Conservation (phyloP, 2,329 filamentous ascomycete genomes). For the Diaporthe helianthi region DNA sequence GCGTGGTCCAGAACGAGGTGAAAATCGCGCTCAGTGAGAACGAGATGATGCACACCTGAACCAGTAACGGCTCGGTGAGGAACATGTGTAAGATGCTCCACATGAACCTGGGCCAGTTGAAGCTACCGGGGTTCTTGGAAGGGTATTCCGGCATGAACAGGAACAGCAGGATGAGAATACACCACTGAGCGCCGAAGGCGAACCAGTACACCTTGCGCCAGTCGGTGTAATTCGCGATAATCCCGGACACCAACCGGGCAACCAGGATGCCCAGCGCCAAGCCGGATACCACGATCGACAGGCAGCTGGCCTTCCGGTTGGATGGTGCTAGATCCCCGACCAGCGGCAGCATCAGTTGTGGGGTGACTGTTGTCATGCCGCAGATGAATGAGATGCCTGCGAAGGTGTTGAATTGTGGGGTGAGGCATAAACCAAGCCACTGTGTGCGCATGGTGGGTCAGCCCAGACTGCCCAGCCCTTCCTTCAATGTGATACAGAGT, state of each 20-base stretch:
- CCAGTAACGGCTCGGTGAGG: conserved; percentile 69
- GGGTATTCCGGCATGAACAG: conserved; percentile 84
- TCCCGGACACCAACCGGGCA: conserved; percentile 77
- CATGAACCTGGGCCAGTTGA: conserved; percentile 72
- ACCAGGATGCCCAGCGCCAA: conserved; percentile 78
- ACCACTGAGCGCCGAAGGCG: conserved; percentile 72
- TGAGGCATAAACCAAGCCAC: conserved; percentile 77
- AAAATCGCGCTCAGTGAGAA: conserved; percentile 64
- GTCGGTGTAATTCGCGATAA: conserved; percentile 74
- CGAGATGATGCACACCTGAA: conserved; percentile 72
- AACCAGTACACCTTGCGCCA: conserved; percentile 86
- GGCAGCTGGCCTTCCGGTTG: conserved; percentile 69
- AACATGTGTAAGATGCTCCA: conserved; percentile 70
- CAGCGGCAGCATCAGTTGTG: conserved; percentile 79
- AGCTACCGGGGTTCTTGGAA: conserved; percentile 69
- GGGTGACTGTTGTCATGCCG: conserved; percentile 81
- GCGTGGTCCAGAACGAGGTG: conserved; percentile 66
- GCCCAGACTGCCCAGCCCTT: too few relatives aligned
- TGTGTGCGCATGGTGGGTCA: conserved; percentile 35
- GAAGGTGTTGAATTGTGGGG: conserved; percentile 69
- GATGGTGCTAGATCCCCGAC: conserved; percentile 80
- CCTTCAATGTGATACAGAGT: neutral
- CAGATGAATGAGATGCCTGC: conserved; percentile 74
- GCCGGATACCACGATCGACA: conserved; percentile 78
- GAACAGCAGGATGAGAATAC: conserved; percentile 71